Percentiles rank a stretch among this genome's conserved stretches.
Conservation (phyloP, 2,329 filamentous ascomycete genomes). For the Penicillium hesseltinei region DNA sequence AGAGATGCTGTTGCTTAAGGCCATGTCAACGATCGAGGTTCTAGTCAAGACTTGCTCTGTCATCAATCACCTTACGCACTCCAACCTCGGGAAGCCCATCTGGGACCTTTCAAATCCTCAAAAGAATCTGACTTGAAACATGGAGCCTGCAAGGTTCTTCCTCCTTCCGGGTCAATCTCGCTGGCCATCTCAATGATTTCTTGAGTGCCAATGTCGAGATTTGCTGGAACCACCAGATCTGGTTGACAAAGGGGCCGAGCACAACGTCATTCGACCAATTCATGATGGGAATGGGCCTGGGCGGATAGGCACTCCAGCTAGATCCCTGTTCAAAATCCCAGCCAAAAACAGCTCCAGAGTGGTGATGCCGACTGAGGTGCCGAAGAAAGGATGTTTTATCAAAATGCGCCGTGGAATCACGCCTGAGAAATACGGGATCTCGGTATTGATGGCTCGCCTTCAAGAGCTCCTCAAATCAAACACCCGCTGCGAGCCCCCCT, state of each 20-base stretch:
- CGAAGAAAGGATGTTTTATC: conserved; percentile 39
- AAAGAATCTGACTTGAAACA: too few species aligned
- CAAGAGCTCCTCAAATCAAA: conserved; percentile 44
- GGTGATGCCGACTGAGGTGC: conserved; percentile 24
- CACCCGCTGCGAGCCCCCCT: conserved; percentile 48
- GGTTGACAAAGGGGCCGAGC: conserved; percentile 37
- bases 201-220: conserved; percentile 48
- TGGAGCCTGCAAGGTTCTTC: conserved; percentile 39
- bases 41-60: too few species aligned
- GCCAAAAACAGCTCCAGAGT: conserved; percentile 28
- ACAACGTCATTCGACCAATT: conserved; percentile 29
- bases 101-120: too few species aligned
- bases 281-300: conserved; percentile 13
- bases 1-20: too few species aligned
- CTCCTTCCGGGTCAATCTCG: conserved; percentile 36
- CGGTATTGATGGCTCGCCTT: conserved; percentile 40
- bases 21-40: too few species aligned
- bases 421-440: conserved; percentile 43
- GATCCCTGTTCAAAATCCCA: conserved; percentile 34
- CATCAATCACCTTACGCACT: too few species aligned
- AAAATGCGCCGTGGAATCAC: conserved; percentile 37
- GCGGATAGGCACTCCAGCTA: conserved; percentile 26
- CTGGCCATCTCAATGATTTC: conserved; percentile 46
- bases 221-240: conserved; percentile 54
- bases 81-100: too few species aligned